A percentile compares a stretch with the other conserved stretches of the same genome.
Conservation (phyloP, 108 stramenopile species). For the Chaetoceros muelleri region DNA sequence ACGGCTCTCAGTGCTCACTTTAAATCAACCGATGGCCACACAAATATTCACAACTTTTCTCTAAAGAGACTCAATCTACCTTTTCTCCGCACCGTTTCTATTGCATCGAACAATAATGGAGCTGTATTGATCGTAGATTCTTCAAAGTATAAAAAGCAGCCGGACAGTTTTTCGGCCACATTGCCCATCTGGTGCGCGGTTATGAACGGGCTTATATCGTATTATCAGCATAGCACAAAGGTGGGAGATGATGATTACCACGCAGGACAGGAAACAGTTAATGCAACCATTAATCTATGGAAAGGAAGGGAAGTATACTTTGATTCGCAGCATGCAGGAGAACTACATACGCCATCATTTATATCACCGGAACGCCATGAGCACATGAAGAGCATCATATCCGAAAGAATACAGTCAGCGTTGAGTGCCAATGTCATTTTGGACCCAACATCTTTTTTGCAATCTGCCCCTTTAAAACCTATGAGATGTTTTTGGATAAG, state of each 20-base stretch:
- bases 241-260: not conserved
- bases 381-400: constrained; percentile 28
- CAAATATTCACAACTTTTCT: constrained; percentile 35
- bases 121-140: constrained; percentile 53
- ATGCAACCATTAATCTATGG: no score
- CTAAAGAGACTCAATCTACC: constrained; percentile 54
- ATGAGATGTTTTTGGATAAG: constrained; percentile 17
- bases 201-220: constrained; percentile 42
- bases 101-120: constrained; percentile 5
- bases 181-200: constrained; percentile 71
- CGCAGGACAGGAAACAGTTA: not conserved
- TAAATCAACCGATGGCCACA: constrained; percentile 75
- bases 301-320: no score
- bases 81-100: constrained; percentile 21
- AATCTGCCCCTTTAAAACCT: constrained; percentile 9
- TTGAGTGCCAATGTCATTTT: constrained; percentile 24
- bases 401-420: constrained; percentile 33
- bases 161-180: constrained; percentile 62
- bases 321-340: constrained; percentile 21
- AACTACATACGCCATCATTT: constrained; percentile 39
- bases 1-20: constrained; percentile 28
- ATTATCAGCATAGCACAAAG: constrained; percentile 31
- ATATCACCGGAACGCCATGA: constrained; percentile 37
- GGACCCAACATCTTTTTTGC: constrained; percentile 13
- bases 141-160: constrained; percentile 39